Evolutionary conservation across 116 monocot genomes (phyloP), one percentile per base, ranked within the genome.

Genomic region (Thalassia testudinum): DNA sequence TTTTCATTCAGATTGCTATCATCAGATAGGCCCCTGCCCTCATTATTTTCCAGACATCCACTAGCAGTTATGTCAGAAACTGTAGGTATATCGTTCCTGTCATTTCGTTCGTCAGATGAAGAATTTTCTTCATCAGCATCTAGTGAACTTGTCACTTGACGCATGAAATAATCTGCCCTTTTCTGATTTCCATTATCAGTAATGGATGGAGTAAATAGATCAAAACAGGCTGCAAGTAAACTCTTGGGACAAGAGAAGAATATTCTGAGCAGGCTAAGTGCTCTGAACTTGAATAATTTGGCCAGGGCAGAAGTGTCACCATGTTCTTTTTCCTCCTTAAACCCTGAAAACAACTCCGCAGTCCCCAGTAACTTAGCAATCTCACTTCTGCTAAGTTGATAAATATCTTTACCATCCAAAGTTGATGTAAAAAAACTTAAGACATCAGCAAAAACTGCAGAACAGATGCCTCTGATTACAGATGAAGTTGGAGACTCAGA

Each of bases 201-300:
- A 61, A 57, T 64, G 50, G 50, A 58, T 45, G 71, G 65, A 68
- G 50, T 55, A 60, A 86, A 63, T 30, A 87, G 66, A 42, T 83
- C 79, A 79, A 97, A 97, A 54, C 74, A 88, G 12, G 89, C 84
- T 47, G 64, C 77, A 65, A 97, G 59, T 60, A 85, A 56, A 59
- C 79, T 66, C 62, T 73, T 81, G 26, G 97, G 85, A 57, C 64
- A 85, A 47, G 67, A 67, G 54, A 85, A 60, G 56, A 89, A 85
- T 63, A 85, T 75, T 57, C 72, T 75, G 17, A 97, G 64, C 57
- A 97, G 49, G 29, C 85, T 47, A 47, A 85, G 49, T 30, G 68
- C 85, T 59, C 75, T 71, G 49, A 81, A 85, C 61, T 77, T 77
- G 60, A 77, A 77, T 64, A 97, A 72, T 44, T 68, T 79, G 42